phyloP scores from a whole-genome alignment of 2,329 filamentous ascomycete genomes.

The Arthrobotrys sphaeroides region DNA sequence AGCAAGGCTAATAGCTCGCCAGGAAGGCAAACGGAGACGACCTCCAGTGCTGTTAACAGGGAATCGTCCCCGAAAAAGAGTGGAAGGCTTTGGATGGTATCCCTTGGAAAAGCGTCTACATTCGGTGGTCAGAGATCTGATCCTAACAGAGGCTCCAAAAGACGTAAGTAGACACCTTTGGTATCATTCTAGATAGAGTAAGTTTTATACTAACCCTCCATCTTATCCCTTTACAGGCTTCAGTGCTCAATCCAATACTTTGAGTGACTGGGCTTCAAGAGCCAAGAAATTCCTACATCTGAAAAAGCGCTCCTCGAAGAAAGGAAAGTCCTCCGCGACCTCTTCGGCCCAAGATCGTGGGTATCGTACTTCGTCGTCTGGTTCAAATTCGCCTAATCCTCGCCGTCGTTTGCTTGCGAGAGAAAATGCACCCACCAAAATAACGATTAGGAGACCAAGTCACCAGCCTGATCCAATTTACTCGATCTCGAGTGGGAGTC shows the following conservation, averaged over 20 bases:
- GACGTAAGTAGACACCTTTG: background rate
- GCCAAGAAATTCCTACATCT: conserved; percentile 31
- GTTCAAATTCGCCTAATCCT: conserved; percentile 27
- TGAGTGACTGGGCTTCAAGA: conserved; percentile 28
- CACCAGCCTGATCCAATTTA: background rate
- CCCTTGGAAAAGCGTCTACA: conserved; percentile 22
- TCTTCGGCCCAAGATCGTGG: background rate
- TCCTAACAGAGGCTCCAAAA: background rate
- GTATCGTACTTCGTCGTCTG: conserved; percentile 19
- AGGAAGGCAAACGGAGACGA: background rate
- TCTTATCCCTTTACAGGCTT: background rate
- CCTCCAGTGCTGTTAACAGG: background rate
- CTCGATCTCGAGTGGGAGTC: conserved; percentile 3
- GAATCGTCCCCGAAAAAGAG: background rate
- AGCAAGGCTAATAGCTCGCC: background rate
- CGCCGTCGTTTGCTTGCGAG: conserved; percentile 12
- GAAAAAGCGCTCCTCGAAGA: conserved; percentile 14
- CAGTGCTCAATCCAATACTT: conserved; percentile 12
- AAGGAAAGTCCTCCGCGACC: background rate
- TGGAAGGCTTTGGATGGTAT: conserved; percentile 13
- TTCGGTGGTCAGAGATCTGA: background rate
- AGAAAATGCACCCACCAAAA: conserved; percentile 23
- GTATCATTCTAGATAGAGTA: background rate
- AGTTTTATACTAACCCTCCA: background rate
- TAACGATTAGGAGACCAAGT: conserved; percentile 33